phyloP scores from a whole-genome alignment of 2,329 filamentous ascomycete species.

The Paraconiothyrium sp. region DNA sequence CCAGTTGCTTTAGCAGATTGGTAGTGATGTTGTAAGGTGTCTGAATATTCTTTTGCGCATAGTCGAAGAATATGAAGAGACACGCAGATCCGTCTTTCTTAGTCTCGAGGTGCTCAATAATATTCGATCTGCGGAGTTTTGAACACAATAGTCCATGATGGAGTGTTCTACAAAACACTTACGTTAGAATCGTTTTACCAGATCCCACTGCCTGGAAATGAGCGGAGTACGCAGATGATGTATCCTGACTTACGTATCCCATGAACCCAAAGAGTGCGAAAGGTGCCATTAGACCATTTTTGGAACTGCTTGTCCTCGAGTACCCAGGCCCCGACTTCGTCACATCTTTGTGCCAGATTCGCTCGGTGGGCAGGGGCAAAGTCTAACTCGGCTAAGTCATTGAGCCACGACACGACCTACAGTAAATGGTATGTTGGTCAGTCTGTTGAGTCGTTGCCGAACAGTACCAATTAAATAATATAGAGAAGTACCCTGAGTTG shows the following conservation, averaged over 20 bases:
- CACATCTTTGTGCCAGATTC: conserved; percentile 2
- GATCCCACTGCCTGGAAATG: neutral
- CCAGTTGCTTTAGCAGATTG: conserved; percentile 10
- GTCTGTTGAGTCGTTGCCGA: neutral
- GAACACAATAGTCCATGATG: neutral
- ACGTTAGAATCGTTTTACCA: conserved; percentile 5
- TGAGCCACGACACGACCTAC: neutral
- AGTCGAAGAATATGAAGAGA: conserved; percentile 13
- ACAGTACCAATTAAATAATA: neutral
- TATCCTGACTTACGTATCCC: neutral
- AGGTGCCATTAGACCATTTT: neutral
- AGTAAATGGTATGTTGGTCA: neutral
- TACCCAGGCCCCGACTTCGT: conserved; percentile 1
- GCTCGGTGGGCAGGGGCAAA: neutral
- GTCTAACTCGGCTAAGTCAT: neutral
- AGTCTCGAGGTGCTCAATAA: conserved; percentile 14
- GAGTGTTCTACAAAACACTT: neutral
- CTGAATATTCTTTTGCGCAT: neutral
- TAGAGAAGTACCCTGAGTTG: neutral
- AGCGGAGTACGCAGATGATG: no score
- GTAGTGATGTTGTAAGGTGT: conserved; percentile 6
- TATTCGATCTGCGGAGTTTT: conserved; percentile 7
- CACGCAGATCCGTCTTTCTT: conserved; percentile 3
- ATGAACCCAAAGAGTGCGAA: neutral
- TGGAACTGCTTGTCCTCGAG: neutral